Evolutionary conservation across 371 early-diverging fungal species (phyloP).

Genomic region (Mortierella sp.): DNA sequence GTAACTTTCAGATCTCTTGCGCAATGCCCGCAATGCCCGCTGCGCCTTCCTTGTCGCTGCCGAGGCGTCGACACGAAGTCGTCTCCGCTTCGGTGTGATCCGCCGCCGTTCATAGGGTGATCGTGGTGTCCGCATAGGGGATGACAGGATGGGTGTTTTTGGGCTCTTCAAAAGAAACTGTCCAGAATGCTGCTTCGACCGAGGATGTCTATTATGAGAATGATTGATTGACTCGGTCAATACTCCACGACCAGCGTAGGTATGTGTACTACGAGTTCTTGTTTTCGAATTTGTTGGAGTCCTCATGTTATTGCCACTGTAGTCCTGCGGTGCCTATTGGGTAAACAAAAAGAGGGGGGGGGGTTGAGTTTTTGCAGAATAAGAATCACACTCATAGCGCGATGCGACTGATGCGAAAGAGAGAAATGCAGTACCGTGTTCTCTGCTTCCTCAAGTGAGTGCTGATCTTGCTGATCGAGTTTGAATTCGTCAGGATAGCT

Average conservation of each 20-base stretch:
- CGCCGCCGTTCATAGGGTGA: constrained; percentile 32
- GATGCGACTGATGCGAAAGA: no score
- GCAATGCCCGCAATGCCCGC: constrained; percentile 12
- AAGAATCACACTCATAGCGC: no score
- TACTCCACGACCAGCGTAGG: neutral
- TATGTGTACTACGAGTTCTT: neutral
- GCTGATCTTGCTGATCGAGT: no score
- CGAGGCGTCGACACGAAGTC: constrained; percentile 32
- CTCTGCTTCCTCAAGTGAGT: no score
- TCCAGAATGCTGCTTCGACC: neutral
- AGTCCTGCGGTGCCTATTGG: no score
- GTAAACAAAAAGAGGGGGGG: no score
- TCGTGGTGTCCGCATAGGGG: constrained; percentile 7
- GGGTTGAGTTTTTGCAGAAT: no score
- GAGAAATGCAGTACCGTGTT: no score
- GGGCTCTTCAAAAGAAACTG: constrained; percentile 25
- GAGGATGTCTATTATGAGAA: neutral
- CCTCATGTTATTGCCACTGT: no score
- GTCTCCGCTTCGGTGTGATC: constrained; percentile 15
- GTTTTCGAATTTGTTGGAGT: no score
- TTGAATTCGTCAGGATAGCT: no score
- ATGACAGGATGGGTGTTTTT: constrained; percentile 4
- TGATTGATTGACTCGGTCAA: neutral
- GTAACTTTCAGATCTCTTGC: neutral
- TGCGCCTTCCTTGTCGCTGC: constrained; percentile 26